These are phyloP conservation scores for Bacidia rubella DNA, from an alignment of 495 filamentous ascomycete species.

Conservation along the genomic window DNA sequence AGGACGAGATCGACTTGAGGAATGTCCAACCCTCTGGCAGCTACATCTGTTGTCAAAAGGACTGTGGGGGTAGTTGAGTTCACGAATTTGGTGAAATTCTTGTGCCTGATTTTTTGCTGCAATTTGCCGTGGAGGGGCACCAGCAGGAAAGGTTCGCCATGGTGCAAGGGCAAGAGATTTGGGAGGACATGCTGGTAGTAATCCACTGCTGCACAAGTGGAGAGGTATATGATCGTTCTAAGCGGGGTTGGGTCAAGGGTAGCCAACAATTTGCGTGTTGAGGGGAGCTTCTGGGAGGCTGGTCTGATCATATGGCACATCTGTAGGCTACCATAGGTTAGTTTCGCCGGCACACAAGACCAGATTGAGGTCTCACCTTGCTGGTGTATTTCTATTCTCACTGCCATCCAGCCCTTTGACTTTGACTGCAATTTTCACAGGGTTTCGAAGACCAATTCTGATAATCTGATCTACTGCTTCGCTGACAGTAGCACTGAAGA, in stretches of 20 bases:
- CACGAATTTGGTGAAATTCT: constrained; percentile 69
- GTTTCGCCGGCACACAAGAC: neutral
- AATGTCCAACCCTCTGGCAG: constrained; percentile 82
- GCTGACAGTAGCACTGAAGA: constrained; percentile 86
- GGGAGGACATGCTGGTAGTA: constrained; percentile 74
- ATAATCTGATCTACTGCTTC: constrained; percentile 88
- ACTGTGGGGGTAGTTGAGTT: constrained; percentile 53
- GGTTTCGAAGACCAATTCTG: constrained; percentile 83
- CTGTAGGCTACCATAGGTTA: constrained; percentile 42
- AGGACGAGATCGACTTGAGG: constrained; percentile 89
- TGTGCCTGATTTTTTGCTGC: constrained; percentile 59
- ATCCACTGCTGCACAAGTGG: constrained; percentile 90
- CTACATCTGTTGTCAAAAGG: constrained; percentile 77
- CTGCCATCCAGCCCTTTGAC: constrained; percentile 63
- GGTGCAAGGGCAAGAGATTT: constrained; percentile 37
- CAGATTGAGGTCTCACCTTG: constrained; percentile 30
- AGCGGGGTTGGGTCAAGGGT: constrained; percentile 56
- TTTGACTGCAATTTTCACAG: constrained; percentile 83
- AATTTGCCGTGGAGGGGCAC: constrained; percentile 86
- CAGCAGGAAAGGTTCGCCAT: constrained; percentile 45
- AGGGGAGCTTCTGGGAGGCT: constrained; percentile 61
- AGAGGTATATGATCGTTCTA: constrained; percentile 83
- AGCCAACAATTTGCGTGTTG: constrained; percentile 55
- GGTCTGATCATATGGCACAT: constrained; percentile 74
- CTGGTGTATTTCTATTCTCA: constrained; percentile 80